Evolutionary conservation across 805 yeast genomes (phyloP), one percentile per base, ranked within the genome.

Genomic region (Wickerhamiella slavikovae): DNA sequence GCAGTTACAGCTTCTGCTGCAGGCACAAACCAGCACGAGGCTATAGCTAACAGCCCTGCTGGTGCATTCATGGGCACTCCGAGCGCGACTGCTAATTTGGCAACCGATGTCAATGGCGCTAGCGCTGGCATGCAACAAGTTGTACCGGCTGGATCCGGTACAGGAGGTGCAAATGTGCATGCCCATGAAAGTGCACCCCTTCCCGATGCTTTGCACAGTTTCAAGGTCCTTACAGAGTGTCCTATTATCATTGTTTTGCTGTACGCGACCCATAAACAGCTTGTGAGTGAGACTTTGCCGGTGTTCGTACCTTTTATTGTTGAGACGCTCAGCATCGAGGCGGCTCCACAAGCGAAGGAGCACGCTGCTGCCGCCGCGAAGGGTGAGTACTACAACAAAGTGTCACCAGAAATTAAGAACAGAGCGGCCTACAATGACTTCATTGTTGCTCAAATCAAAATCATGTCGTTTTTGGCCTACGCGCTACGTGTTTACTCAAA

Each of bases 161-260:
- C 26, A 29, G 18, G 25, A 22, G 22, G 30, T 55, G 19, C 63
- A 60, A 5, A 16, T 5, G 28, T 22, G 9, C 19, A 23, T 9
- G n/a, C n/a, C n/a, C n/a, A n/a, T n/a, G 22, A 15, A 17, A 17
- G 17, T 21, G 25, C 31, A 12, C 33, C 33, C 17, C 28, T 82
- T 31, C 63, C 64, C 25, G 66, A 64, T 36, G 74, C 93, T 4
- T 65, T 78, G 64, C 61, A 50, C 38, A 82, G 95, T 1, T 85
- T 89, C 61, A 83, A 82, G 47, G 79, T 85, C 10, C 62, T 89
- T 35, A 78, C 93, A 0, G 99, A 89, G 49, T 83, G 96, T 47
- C 99, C 99, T 7, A 85, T 89, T 23, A 82, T 93, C 3, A 76
- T 89, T 72, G 98, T 89, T 3, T 70, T 93, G 5, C 58, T 91